Percentiles rank a stretch among this genome's conserved stretches.
Evolutionary conservation across 371 early-diverging fungal species (phyloP).

Genomic region (Quaeritorhiza haematococci): DNA sequence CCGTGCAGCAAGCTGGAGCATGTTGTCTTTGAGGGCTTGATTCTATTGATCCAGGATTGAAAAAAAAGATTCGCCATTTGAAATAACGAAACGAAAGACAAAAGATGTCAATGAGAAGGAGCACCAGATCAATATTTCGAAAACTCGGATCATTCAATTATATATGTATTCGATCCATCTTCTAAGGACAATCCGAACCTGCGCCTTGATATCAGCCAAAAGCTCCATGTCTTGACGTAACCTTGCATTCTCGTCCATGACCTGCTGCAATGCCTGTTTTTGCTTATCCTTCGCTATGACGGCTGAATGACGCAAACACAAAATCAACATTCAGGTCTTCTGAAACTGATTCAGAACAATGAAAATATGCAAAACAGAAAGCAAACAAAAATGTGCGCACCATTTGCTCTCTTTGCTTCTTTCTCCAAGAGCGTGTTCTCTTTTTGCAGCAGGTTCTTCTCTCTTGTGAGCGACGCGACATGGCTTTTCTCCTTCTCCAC

Average conservation of each 20-base stretch:
- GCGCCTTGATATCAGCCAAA: constrained; percentile 25
- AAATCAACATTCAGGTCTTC: not conserved
- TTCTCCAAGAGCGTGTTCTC: constrained; percentile 18
- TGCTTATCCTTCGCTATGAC: constrained; percentile 25
- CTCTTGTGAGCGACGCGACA: no score
- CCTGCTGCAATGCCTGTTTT: constrained; percentile 13
- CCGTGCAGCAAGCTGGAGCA: constrained; percentile 26
- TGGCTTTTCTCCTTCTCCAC: no score
- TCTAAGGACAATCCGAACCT: constrained; percentile 12
- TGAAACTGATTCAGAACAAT: not conserved
- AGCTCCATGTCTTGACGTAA: constrained; percentile 30
- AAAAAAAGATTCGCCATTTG: no score
- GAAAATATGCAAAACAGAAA: not conserved
- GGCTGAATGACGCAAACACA: not conserved
- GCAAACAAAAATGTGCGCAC: not conserved
- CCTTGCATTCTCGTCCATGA: constrained; percentile 22
- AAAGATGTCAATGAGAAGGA: not conserved
- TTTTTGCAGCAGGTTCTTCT: constrained; percentile 6
- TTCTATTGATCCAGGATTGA: constrained; percentile 13
- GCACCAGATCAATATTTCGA: not conserved
- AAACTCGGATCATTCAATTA: no score
- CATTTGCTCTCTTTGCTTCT: constrained; percentile 21
- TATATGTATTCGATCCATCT: no score
- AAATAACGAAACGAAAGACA: not conserved
- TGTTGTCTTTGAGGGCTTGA: constrained; percentile 33